These are phyloP conservation scores for Fraxinus cuspidata DNA, from an alignment of 257 asterid species.

Conservation along the genomic window DNA sequence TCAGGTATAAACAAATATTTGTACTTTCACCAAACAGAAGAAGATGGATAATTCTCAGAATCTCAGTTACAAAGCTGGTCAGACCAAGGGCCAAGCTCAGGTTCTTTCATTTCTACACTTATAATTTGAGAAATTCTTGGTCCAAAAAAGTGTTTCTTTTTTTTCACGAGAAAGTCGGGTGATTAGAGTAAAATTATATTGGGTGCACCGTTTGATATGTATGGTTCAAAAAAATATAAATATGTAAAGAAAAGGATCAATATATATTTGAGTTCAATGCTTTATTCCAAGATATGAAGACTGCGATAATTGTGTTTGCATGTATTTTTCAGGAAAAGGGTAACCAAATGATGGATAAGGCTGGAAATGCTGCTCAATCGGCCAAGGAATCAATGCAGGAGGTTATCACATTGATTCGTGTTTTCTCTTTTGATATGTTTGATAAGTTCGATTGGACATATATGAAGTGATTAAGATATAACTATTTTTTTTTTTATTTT, in stretches of 20 bases:
- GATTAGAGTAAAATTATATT: too few species aligned
- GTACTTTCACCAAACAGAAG: neutral
- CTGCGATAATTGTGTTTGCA: too few species aligned
- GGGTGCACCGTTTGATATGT: too few species aligned
- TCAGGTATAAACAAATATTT: neutral
- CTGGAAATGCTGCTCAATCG: constrained; percentile 55
- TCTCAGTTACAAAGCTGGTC: constrained; percentile 56
- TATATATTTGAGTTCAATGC: neutral
- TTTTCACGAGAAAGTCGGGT: too few species aligned
- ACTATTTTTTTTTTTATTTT: neutral
- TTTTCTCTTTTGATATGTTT: neutral
- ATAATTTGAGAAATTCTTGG: neutral
- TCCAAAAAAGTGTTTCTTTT: too few species aligned
- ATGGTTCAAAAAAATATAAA: too few species aligned
- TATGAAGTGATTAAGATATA: neutral
- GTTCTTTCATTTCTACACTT: constrained; percentile 17
- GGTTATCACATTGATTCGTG: constrained; percentile 21
- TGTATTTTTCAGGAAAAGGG: constrained; percentile 52
- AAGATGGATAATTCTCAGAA: neutral
- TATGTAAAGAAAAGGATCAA: too few species aligned
- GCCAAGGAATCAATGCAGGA: constrained; percentile 54
- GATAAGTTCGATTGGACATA: neutral
- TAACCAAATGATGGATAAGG: constrained; percentile 55
- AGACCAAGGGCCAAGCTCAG: constrained; percentile 61
- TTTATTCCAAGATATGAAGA: too few species aligned